Evolutionary conservation across 805 yeast species (phyloP).

Genomic region (Kregervanrija fluxuum): DNA sequence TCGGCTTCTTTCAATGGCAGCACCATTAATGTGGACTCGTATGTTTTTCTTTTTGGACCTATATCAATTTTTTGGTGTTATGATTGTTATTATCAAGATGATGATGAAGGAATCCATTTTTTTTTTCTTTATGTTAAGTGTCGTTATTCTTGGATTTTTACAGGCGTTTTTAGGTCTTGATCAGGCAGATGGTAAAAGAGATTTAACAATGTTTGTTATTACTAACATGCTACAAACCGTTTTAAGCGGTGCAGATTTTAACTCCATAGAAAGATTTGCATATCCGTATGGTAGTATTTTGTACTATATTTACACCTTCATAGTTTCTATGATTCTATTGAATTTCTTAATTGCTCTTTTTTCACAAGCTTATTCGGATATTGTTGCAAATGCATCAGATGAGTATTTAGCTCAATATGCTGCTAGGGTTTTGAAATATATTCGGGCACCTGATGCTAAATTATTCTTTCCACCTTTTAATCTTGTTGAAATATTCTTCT

Average conservation of each 20-base stretch:
- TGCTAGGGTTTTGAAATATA: constrained; percentile 73
- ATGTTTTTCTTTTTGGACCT: constrained; percentile 71
- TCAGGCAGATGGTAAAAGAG: constrained; percentile 78
- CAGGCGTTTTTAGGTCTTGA: constrained; percentile 87
- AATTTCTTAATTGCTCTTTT: constrained; percentile 81
- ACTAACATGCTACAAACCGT: constrained; percentile 64
- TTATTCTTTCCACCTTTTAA: constrained; percentile 84
- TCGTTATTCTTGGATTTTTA: constrained; percentile 71
- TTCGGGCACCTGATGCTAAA: constrained; percentile 83
- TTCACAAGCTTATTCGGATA: constrained; percentile 75
- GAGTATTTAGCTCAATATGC: constrained; percentile 83
- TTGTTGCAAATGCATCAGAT: constrained; percentile 75
- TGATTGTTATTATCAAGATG: constrained; percentile 76
- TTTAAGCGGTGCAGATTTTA: constrained; percentile 68
- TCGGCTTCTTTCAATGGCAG: constrained; percentile 66
- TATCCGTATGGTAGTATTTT: constrained; percentile 81
- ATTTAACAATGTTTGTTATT: constrained; percentile 59
- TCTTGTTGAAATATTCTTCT: constrained; percentile 52
- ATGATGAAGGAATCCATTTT: constrained; percentile 85
- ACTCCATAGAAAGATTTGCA: constrained; percentile 61
- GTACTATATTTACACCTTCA: constrained; percentile 70
- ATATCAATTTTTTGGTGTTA: constrained; percentile 75
- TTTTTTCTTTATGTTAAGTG: constrained; percentile 65
- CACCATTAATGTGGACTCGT: constrained; percentile 85
- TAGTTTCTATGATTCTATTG: constrained; percentile 66